Evolutionary conservation across 2,329 filamentous ascomycete genomes (phyloP).

Genomic region (Phialophora tarda): DNA sequence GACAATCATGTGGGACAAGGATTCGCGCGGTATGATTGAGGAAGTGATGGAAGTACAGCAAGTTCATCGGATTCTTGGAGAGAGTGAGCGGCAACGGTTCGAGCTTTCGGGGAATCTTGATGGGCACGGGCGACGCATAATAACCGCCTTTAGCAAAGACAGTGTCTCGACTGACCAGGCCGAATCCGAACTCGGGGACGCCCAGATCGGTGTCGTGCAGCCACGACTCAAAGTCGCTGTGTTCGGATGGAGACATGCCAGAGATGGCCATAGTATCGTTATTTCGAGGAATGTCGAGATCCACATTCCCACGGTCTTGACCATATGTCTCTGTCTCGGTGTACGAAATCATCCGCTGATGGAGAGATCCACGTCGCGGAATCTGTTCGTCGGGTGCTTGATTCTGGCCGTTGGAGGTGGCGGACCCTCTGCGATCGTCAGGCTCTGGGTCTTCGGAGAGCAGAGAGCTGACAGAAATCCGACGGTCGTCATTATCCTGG

Average conservation of each 20-base stretch:
- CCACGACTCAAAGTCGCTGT: conserved; percentile 40
- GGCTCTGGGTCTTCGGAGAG: conserved; percentile 59
- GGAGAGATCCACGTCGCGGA: conserved; percentile 37
- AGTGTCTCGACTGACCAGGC: conserved; percentile 55
- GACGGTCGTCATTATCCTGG: conserved; percentile 52
- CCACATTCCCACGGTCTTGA: conserved; percentile 71
- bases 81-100: conserved; percentile 63
- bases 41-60: conserved; percentile 76
- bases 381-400: conserved; percentile 26
- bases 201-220: conserved; percentile 37
- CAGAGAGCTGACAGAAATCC: conserved; percentile 70
- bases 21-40: conserved; percentile 79
- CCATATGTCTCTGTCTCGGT: conserved; percentile 60
- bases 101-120: conserved; percentile 65
- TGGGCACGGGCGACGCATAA: conserved; percentile 70
- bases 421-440: conserved; percentile 24
- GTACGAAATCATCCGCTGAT: conserved; percentile 40
- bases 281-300: conserved; percentile 73
- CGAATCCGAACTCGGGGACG: conserved; percentile 55
- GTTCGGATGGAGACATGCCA: conserved; percentile 50
- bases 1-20: conserved; percentile 66
- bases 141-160: conserved; percentile 68
- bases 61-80: conserved; percentile 76
- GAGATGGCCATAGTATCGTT: conserved; percentile 72
- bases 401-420: conserved; percentile 23